Evolutionary conservation across 179 eudicot genomes (phyloP).

Genomic region (Sideroxylon spinosum): DNA sequence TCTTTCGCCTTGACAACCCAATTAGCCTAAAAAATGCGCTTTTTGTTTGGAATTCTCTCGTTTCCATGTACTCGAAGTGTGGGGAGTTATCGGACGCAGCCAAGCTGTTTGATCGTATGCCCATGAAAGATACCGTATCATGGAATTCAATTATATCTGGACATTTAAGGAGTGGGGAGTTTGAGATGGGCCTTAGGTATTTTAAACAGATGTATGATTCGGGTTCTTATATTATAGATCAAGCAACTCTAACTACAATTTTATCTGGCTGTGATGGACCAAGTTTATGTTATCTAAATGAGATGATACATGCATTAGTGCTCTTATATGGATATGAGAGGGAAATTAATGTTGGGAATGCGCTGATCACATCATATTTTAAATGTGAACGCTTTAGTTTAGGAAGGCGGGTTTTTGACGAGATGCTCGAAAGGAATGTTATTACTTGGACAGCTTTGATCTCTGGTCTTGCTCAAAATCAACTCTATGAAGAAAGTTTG

Average conservation of each 20-base stretch:
- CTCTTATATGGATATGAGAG: slow-evolving; percentile 47
- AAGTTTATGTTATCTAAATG: slow-evolving; percentile 23
- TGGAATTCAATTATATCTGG: slow-evolving; percentile 74
- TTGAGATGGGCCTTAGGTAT: slow-evolving; percentile 46
- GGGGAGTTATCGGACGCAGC: slow-evolving; percentile 39
- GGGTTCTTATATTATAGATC: slow-evolving; percentile 51
- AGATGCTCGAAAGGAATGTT: slow-evolving; percentile 64
- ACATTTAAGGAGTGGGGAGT: slow-evolving; percentile 37
- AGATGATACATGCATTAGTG: slow-evolving; percentile 62
- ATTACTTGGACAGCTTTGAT: slow-evolving; percentile 89
- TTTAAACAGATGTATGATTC: slow-evolving; percentile 42
- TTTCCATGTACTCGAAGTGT: slow-evolving; percentile 52
- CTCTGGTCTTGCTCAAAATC: slow-evolving; percentile 62
- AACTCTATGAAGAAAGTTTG: slow-evolving; percentile 52
- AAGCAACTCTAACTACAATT: slow-evolving; percentile 65
- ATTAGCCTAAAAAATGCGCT: slow-evolving; percentile 16
- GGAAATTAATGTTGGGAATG: slow-evolving; percentile 66
- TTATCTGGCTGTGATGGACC: slow-evolving; percentile 48
- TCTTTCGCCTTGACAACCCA: slow-evolving; percentile 23
- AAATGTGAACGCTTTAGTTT: slow-evolving; percentile 38
- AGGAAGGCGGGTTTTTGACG: slow-evolving; percentile 55
- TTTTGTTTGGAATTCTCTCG: slow-evolving; percentile 61
- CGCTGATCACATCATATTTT: slow-evolving; percentile 65
- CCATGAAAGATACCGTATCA: slow-evolving; percentile 62
- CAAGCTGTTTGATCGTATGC: slow-evolving; percentile 81